A percentile compares a stretch with the other conserved stretches of the same genome.
phyloP scores from a whole-genome alignment of 345 rosid genomes.

The Raphanus sativus region DNA sequence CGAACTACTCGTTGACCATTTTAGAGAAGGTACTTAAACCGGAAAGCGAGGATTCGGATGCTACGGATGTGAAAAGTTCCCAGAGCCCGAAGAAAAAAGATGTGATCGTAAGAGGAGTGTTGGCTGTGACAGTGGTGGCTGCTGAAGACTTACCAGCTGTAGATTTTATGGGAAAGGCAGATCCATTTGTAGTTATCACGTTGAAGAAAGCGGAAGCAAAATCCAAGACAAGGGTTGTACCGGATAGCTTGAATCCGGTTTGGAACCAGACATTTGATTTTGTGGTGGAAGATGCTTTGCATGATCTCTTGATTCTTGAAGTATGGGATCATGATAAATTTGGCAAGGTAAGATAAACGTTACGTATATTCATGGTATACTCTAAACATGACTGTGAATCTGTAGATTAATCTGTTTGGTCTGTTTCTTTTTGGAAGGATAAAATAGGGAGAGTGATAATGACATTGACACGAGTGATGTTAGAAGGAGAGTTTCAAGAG shows the following conservation, averaged over 20 bases:
- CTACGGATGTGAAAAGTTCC: slow-evolving; percentile 6
- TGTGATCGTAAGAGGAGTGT: slow-evolving; percentile 84
- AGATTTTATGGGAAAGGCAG: slow-evolving; percentile 81
- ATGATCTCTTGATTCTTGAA: slow-evolving; percentile 72
- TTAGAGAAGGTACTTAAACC: slow-evolving; percentile 68
- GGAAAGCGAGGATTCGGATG: slow-evolving; percentile 43
- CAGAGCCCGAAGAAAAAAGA: slow-evolving; percentile 47
- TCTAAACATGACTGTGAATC: neutral
- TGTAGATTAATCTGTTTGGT: neutral
- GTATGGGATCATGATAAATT: slow-evolving; percentile 87
- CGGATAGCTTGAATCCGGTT: slow-evolving; percentile 75
- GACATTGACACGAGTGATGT: slow-evolving; percentile 79
- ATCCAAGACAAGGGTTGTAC: slow-evolving; percentile 78
- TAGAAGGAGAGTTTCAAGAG: slow-evolving; percentile 78
- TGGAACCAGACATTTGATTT: slow-evolving; percentile 97
- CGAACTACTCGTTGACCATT: slow-evolving; percentile 61
- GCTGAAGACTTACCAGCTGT: slow-evolving; percentile 76
- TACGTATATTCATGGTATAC: neutral
- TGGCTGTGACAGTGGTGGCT: slow-evolving; percentile 66
- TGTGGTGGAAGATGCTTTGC: slow-evolving; percentile 90
- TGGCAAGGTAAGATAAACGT: slow-evolving; percentile 56
- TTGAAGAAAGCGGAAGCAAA: slow-evolving; percentile 75
- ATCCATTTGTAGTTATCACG: slow-evolving; percentile 67
- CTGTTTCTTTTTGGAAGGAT: slow-evolving; percentile 42
- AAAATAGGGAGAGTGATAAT: slow-evolving; percentile 76